Evolutionary conservation across 2,329 filamentous ascomycete species (phyloP), one percentile per base, ranked within the genome.

Genomic region (Fusarium albosuccineum): DNA sequence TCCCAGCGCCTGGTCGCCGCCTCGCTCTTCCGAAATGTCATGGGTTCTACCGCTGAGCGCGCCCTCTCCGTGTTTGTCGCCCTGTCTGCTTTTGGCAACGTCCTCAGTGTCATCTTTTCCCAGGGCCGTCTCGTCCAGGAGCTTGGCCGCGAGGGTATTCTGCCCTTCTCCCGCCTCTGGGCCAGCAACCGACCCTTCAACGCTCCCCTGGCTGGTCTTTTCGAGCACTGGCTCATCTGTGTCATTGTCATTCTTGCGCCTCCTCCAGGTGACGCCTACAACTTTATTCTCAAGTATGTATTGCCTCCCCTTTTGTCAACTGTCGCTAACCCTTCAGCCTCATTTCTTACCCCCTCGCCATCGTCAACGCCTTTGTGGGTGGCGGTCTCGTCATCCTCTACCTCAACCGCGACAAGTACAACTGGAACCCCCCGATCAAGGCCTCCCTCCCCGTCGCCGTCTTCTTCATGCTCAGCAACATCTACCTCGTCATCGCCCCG

Each of bases 71-170:
- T 90, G 55, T 90, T 91, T 64, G 88, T 91, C 22, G 89, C 89
- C 0, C 80, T 91, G 1, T 91, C 89, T 0, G 89, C 89, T 5
- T 88, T 90, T 66, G 89, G 89, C 29, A 91, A 91, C 68, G 87
- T 91, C 13, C 81, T 91, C 46, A 86, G 83, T 58, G 88, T 91
- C 64, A 91, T 91, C 64, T 91, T 91, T 77, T 89, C 89, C 0
- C 88, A 91, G 75, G 88, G 88, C 7, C 85, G 89, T 54, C 79
- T 91, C 6, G 88, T 89, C 0, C 89, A 90, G 75, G 88, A 90
- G 74, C 83, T 91, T 14, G 89, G 87, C 5, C 86, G 87, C 10
- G 89, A 91, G 76, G 89, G 88, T 29, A 82, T 91, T n/a, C 77
- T 91, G 3, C 89, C 89, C 0, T 89, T 86, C 59, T 88, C 87